Evolutionary conservation across 441 rosid genomes (phyloP).

Genomic region (Pelargonium australe): DNA sequence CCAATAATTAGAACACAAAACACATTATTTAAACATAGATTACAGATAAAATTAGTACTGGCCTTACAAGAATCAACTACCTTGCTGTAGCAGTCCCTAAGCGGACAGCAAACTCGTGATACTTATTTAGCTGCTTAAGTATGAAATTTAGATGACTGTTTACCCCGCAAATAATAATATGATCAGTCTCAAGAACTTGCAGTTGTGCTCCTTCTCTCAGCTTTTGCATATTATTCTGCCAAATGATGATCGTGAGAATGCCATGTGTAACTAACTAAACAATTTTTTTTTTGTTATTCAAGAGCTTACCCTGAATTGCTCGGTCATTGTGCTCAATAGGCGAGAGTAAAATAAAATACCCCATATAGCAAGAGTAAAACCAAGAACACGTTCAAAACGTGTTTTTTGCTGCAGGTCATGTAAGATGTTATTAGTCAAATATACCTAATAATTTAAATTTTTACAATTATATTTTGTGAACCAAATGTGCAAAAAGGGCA

Average conservation of each 20-base stretch:
- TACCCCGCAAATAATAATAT: constrained; percentile 82
- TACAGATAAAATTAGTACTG: constrained; percentile 11
- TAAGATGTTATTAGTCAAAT: not conserved
- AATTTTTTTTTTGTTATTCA: constrained; percentile 14
- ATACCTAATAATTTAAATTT: not conserved
- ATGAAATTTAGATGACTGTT: constrained; percentile 72
- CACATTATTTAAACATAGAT: constrained; percentile 6
- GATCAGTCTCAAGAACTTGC: constrained; percentile 89
- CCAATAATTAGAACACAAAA: constrained; percentile 15
- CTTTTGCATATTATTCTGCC: constrained; percentile 81
- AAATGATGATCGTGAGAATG: constrained; percentile 25
- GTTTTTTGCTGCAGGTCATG: constrained; percentile 76
- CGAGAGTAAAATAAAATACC: constrained; percentile 93
- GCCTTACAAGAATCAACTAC: constrained; percentile 34
- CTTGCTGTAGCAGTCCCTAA: constrained; percentile 92
- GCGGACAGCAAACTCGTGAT: constrained; percentile 84
- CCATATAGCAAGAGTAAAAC: constrained; percentile 87
- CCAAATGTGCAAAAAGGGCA: constrained; percentile 16
- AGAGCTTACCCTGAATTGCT: constrained; percentile 74
- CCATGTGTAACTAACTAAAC: constrained; percentile 13
- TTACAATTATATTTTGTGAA: constrained; percentile 16
- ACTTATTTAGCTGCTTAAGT: constrained; percentile 81
- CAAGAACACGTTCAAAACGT: constrained; percentile 73
- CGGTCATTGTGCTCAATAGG: constrained; percentile 94
- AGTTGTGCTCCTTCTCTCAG: constrained; percentile 94